These are phyloP conservation scores for Eutrema yunnanense DNA, from an alignment of 345 rosid genomes.

Conservation along the genomic window DNA sequence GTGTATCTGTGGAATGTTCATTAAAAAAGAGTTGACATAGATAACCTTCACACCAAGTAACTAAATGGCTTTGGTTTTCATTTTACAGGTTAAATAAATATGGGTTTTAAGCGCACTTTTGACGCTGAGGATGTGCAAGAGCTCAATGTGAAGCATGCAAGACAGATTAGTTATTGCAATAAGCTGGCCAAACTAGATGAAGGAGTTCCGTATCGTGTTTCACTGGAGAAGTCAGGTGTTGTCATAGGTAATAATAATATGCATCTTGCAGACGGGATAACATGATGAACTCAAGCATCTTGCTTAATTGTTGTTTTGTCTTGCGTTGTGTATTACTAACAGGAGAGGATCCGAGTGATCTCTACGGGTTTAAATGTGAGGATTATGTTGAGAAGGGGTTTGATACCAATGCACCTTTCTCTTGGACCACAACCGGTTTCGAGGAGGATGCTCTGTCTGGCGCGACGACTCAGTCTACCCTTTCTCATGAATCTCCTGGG, in stretches of 20 bases:
- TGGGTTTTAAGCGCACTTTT: slow-evolving; percentile 53
- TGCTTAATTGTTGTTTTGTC: slow-evolving; percentile 4
- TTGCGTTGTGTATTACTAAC: not conserved
- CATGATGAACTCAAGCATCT: slow-evolving; percentile 9
- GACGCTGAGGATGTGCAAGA: slow-evolving; percentile 39
- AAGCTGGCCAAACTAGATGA: slow-evolving; percentile 29
- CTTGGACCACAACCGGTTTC: slow-evolving; percentile 23
- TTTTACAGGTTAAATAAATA: slow-evolving; percentile 10
- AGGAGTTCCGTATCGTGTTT: slow-evolving; percentile 26
- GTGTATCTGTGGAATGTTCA: not conserved
- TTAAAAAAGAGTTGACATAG: not conserved
- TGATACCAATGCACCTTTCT: slow-evolving; percentile 27
- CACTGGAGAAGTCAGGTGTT: not conserved
- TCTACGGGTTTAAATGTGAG: slow-evolving; percentile 19
- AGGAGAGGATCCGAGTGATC: slow-evolving; percentile 31
- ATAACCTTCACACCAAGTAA: slow-evolving; percentile 4
- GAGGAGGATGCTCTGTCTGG: slow-evolving; percentile 37
- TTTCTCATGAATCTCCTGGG: slow-evolving; percentile 37
- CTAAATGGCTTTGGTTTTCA: slow-evolving; percentile 3
- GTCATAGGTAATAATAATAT: slow-evolving; percentile 35
- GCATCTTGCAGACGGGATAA: not conserved
- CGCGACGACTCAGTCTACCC: slow-evolving; percentile 31
- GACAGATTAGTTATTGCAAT: slow-evolving; percentile 32
- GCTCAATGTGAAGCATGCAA: slow-evolving; percentile 37
- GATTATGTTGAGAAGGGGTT: slow-evolving; percentile 26